phyloP scores from a whole-genome alignment of 768 basidiomycete genomes.

The Arthromyces matolae region DNA sequence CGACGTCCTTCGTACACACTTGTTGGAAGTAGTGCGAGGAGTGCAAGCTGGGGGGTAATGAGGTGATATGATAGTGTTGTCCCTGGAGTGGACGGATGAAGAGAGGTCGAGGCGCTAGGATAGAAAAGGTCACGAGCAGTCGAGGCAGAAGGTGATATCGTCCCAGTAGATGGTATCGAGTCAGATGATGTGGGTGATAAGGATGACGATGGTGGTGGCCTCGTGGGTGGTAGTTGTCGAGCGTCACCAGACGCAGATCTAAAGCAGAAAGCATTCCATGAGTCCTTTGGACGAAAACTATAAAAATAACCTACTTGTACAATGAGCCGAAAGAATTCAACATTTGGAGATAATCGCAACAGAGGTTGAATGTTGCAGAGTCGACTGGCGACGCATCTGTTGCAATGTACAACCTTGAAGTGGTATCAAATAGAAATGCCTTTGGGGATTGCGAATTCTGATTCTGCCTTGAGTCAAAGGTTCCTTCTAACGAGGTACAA shows the following conservation, averaged over 20 bases:
- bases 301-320: constrained; percentile 60
- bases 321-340: constrained; percentile 81
- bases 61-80: constrained; percentile 84
- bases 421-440: constrained; percentile 87
- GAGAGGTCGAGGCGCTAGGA: constrained; percentile 63
- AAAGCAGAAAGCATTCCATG: constrained; percentile 11
- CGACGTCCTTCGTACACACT: constrained; percentile 67
- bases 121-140: constrained; percentile 50
- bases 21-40: constrained; percentile 72
- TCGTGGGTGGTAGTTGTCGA: constrained; percentile 21
- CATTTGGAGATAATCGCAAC: constrained; percentile 88
- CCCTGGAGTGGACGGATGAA: constrained; percentile 55
- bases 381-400: constrained; percentile 93
- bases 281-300: neutral
- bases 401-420: constrained; percentile 84
- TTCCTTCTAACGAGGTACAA: neutral
- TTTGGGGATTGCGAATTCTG: constrained; percentile 93
- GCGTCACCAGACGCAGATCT: constrained; percentile 31
- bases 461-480: constrained; percentile 1
- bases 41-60: constrained; percentile 66
- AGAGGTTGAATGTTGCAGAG: constrained; percentile 80
- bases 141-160: constrained; percentile 5
- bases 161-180: constrained; percentile 14
- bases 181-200: constrained; percentile 19
- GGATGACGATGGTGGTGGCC: constrained; percentile 24